Evolutionary conservation across 1,139 yeast species (phyloP), one percentile per base, ranked within the genome.

Genomic region (Waltiozyma sp.): DNA sequence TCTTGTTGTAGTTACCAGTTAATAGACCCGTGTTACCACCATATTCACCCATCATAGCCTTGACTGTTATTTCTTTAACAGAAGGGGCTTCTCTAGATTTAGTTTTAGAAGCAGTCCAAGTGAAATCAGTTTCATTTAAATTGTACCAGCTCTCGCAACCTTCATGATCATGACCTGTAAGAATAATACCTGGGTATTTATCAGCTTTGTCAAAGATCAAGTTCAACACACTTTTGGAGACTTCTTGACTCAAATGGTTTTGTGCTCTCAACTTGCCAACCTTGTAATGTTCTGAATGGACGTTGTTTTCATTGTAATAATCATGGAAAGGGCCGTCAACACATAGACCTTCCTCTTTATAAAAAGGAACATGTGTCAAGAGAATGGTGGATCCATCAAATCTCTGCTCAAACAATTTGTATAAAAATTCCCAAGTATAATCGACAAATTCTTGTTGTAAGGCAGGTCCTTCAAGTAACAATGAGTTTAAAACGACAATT

Each of bases 141-240:
- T 69, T 72, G 58, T 80, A 84, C 64, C 72, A 70, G 40, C 74
- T 75, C 53, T 80, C 81, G 59, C 98, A 93, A 1, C 99, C 99
- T 54, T 81, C 89, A 58, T 91, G 98, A 58, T 91, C 99, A 62
- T 91, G 98, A 0, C 99, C 98, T 0, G 96, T 86, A 40, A 91
- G 66, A 4, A 91, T 77, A 6, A 89, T 69, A 13, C 97, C 97
- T 28, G 78, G 73, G 48, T 77, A 75, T 10, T 75, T 72, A 40
- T 78, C 77, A 59, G 89, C 89, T 10, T 75, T 72, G 40, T 78
- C 77, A 59, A 89, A 89, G 10, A 85, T 70, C 18, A 79, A 70
- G 52, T 80, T 72, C 51, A 91, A 63, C 1, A 89, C 80, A 47
- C 70, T 67, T 55, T 81, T 82, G 2, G 89, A 66, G 0, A 83